Base-by-base conservation (phyloP, 2,329 filamentous ascomycete species). In the Colletotrichum costaricense region DNA sequence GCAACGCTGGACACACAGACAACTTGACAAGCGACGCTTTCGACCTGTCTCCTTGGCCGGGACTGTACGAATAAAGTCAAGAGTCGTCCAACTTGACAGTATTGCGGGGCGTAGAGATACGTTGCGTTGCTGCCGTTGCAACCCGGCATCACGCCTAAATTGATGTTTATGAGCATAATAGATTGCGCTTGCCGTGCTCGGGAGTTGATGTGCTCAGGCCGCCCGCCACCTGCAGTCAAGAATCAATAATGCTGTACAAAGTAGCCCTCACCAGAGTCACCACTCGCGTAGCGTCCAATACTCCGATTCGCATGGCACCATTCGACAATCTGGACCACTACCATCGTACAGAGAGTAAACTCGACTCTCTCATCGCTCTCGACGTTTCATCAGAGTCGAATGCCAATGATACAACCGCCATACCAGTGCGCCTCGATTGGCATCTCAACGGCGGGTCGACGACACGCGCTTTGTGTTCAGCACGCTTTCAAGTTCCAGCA, bases 201-300 rank as follows among this genome's bases (percentile, higher is more conserved):
- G 68, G 63, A 58, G 62, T 72, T 30, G 57, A 63, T 52, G 57
- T 68, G 64, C 64, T 62, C 28, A 58, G 52, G 49, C 49, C 64
- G 26, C 16, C 49, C 22, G 38, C 52, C 52, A 35, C 14, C 58
- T 72, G 38, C 52, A 54, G 64, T 52, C 65, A 52, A 46, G 42
- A 58, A 42, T 63, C 58, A 58, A 60, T 67, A 60, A 70, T 67
- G 68, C 30, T 33, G 33, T 24, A 42, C 38, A 19, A 19, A 42
- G 38, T 42, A 42, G 38, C 33, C 24, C 42, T 26, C 22, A 28
- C 33, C 33, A 35, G 33, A 35, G 33, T 35, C 33, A 35, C 52
- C 22, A 69, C 24, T 30, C 30, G 22, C 6, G 7, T 19, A 9
- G 49, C 38, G 24, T 42, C 26, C 24, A 33, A 22, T 49, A n/a